Conservation (phyloP, 495 filamentous ascomycete genomes). For the Amorphotheca resinae region DNA sequence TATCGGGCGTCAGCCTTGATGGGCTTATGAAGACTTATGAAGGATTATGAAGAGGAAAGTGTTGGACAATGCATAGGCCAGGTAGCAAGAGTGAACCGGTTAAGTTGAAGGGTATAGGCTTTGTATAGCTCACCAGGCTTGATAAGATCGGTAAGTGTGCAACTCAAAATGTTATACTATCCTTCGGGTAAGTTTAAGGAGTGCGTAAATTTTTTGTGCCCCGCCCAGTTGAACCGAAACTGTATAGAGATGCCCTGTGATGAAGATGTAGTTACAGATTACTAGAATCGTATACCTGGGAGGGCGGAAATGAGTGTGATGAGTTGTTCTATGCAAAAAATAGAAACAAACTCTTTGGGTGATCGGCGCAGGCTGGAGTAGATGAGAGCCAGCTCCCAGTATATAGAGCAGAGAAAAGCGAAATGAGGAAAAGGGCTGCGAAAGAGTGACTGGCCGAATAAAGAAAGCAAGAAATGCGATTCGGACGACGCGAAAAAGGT, state of each 20-base stretch:
- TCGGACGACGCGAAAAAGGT: slow-evolving; percentile 21
- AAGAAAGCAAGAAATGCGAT: slow-evolving; percentile 18
- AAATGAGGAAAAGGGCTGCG: slow-evolving; percentile 19
- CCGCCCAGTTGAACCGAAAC: slow-evolving; percentile 17
- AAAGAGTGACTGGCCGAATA: slow-evolving; percentile 22
- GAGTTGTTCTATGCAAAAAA: slow-evolving; percentile 21
- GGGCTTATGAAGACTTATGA: slow-evolving; percentile 14
- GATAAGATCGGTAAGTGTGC: slow-evolving; percentile 18
- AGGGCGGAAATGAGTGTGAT: slow-evolving; percentile 21
- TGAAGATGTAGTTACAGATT: slow-evolving; percentile 19
- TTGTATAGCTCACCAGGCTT: slow-evolving; percentile 15
- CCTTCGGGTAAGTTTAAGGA: slow-evolving; percentile 12
- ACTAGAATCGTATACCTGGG: slow-evolving; percentile 13
- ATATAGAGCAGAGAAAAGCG: slow-evolving; percentile 20
- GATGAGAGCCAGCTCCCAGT: slow-evolving; percentile 25
- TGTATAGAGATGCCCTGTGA: slow-evolving; percentile 19
- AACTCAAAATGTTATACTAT: slow-evolving; percentile 17
- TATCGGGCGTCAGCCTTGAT: slow-evolving; percentile 18
- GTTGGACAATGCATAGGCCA: slow-evolving; percentile 7
- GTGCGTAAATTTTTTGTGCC: slow-evolving; percentile 17
- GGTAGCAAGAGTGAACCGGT: slow-evolving; percentile 6
- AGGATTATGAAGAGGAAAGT: slow-evolving; percentile 12
- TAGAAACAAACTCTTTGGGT: slow-evolving; percentile 22
- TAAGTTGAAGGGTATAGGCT: no score
- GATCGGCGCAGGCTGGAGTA: slow-evolving; percentile 19